Conservation (phyloP, 176 grass and related monocot genomes). For the Oryza meridionalis region DNA sequence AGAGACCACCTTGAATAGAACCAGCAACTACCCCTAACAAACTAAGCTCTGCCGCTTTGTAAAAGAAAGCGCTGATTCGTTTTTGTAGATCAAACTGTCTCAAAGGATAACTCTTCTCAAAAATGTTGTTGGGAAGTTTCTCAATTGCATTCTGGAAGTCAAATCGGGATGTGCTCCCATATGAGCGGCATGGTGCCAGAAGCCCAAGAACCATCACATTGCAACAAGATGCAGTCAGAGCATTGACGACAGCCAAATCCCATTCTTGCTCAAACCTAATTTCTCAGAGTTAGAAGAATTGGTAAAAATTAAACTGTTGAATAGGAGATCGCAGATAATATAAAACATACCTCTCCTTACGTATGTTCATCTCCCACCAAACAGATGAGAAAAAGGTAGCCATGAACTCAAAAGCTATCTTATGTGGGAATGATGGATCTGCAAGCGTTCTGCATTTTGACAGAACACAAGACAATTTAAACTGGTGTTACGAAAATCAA, state of each 20-base stretch:
- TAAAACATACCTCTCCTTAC: conserved; percentile 76
- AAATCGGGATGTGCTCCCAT: conserved; percentile 89
- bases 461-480: conserved; percentile 27
- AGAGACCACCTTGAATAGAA: conserved; percentile 71
- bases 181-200: conserved; percentile 92
- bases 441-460: conserved; percentile 85
- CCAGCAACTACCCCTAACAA: conserved; percentile 77
- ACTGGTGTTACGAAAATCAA: background rate
- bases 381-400: conserved; percentile 64
- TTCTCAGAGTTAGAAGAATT: conserved; percentile 35
- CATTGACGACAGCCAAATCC: conserved; percentile 83
- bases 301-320: conserved; percentile 38
- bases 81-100: conserved; percentile 93
- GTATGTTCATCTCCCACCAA: conserved; percentile 91
- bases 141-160: conserved; percentile 90
- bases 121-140: conserved; percentile 99
- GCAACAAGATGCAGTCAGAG: conserved; percentile 78
- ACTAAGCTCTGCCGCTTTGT: conserved; percentile 88
- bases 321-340: background rate
- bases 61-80: conserved; percentile 80
- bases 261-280: conserved; percentile 91
- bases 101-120: conserved; percentile 94
- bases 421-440: conserved; percentile 89
- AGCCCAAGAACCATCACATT: conserved; percentile 90
- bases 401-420: conserved; percentile 79